Base-by-base conservation (phyloP, 768 basidiomycete genomes). In the Leucosporidium creatinivorum region DNA sequence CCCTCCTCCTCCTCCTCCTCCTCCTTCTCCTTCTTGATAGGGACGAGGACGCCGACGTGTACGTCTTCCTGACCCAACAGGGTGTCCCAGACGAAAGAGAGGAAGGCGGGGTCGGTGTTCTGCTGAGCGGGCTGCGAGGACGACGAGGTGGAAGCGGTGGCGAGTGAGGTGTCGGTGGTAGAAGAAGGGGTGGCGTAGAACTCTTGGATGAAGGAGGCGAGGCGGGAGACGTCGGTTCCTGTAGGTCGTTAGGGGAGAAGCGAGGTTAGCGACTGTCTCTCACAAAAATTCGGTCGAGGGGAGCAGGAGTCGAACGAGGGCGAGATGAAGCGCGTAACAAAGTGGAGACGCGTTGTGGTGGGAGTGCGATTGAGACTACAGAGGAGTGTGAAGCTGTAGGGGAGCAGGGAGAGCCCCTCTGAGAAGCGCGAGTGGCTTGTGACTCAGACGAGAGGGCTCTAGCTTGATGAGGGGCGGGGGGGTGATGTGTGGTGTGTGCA, bases 81-180 rank as follows among this genome's bases (percentile, higher is more conserved):
- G 39, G 89, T 80, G 0, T 86, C 86, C 89, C 89, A 93, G 25
- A 91, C 83, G 77, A 89, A 92, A 4, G 86, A 83, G 76, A 84
- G 85, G 75, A 89, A 91, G 3, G 83, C 78, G 73, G 88, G 86
- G 75, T 94, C 92, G 25, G 86, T 79, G 64, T 80, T 84, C 73
- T 92, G 89, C 3, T 28, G 13, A 25, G 23, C 44, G 44, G 77
- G 49, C 51, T 74, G 78, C 25, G 78, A 75, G 19, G 73, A 52
- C 7, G 58, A 36, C 15, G 59, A 13, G 30, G 49, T 23, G 17
- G 36, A 33, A 13, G 79, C 77, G 21, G 80, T 74, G 60, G 39
- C 80, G 74, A 21, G 68, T 49, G 19, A 58, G 17, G 59, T 39
- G 26, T 19, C 30, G 26, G 56, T 3, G 9, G 28, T 3, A 21